These are phyloP conservation scores for Sisymbrium altissimum DNA, from an alignment of 345 rosid genomes.

Conservation along the genomic window DNA sequence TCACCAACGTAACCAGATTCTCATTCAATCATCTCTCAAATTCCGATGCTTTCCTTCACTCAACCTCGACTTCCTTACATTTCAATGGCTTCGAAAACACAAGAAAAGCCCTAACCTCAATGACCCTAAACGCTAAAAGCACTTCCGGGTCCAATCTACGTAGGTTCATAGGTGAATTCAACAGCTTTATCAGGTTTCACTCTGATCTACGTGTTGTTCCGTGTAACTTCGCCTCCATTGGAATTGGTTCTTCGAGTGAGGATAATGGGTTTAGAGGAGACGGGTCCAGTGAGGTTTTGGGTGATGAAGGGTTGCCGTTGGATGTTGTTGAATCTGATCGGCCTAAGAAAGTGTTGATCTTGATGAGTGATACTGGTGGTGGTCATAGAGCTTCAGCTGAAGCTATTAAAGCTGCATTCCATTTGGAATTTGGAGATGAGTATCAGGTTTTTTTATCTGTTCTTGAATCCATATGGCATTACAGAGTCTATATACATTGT, in stretches of 20 bases:
- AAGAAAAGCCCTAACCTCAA: constrained; percentile 42
- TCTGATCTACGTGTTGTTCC: constrained; percentile 67
- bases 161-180: constrained; percentile 58
- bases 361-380: constrained; percentile 99
- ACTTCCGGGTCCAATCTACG: constrained; percentile 38
- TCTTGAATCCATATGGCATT: background rate
- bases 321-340: constrained; percentile 39
- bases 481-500: background rate
- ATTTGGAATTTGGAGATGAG: constrained; percentile 77
- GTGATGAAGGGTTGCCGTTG: constrained; percentile 52
- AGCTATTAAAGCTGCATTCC: constrained; percentile 89
- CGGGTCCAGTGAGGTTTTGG: constrained; percentile 42
- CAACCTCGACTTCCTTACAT: constrained; percentile 48
- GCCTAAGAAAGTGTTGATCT: constrained; percentile 81
- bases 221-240: constrained; percentile 68
- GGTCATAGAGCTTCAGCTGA: constrained; percentile 98
- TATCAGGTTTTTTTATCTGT: constrained; percentile 59
- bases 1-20: constrained; percentile 43
- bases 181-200: constrained; percentile 60
- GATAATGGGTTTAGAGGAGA: constrained; percentile 46
- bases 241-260: constrained; percentile 46
- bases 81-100: constrained; percentile 37
- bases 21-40: constrained; percentile 36
- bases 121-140: constrained; percentile 47
- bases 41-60: constrained; percentile 48